Evolutionary conservation across 1,284 basidiomycete species (phyloP).

Genomic region (Schizophyllum amplum): DNA sequence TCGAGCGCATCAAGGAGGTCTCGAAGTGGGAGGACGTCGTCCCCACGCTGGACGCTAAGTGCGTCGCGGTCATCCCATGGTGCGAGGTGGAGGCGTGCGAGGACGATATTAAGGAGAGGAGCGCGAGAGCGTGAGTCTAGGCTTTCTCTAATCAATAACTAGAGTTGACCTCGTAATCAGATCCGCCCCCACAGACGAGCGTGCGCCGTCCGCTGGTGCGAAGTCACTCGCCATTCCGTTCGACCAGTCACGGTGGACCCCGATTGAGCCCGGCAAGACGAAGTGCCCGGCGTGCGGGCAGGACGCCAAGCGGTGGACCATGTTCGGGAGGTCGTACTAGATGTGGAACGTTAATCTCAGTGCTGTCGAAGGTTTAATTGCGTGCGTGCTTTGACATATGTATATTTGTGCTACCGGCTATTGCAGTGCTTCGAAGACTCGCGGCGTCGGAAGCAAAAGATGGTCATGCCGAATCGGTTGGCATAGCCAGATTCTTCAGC

Average conservation of each 20-base stretch:
- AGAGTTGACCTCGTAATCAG: conserved; percentile 11
- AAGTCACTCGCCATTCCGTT: conserved; percentile 98
- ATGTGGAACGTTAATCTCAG: not conserved
- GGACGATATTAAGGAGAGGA: conserved; percentile 96
- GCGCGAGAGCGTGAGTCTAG: conserved; percentile 69
- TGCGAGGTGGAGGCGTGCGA: conserved; percentile 93
- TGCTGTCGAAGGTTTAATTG: not conserved
- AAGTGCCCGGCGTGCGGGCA: conserved; percentile 82
- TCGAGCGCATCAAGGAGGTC: conserved; percentile 66
- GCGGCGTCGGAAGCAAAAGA: not conserved
- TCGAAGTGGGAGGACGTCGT: conserved; percentile 91
- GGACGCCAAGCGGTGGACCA: conserved; percentile 86
- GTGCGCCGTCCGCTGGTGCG: conserved; percentile 95
- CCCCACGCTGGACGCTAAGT: conserved; percentile 84
- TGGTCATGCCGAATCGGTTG: not conserved
- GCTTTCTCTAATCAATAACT: conserved; percentile 7
- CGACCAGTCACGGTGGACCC: conserved; percentile 77
- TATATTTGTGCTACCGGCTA: not conserved
- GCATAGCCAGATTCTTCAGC: not conserved
- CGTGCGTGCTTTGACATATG: not conserved
- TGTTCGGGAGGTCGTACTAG: conserved; percentile 83
- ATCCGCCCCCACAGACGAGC: conserved; percentile 81
- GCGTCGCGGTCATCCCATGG: conserved; percentile 90
- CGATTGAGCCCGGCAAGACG: conserved; percentile 71
- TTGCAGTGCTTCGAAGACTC: not conserved